Evolutionary conservation across 305 asterid species (phyloP).

Genomic region (Fraxinus greggii): DNA sequence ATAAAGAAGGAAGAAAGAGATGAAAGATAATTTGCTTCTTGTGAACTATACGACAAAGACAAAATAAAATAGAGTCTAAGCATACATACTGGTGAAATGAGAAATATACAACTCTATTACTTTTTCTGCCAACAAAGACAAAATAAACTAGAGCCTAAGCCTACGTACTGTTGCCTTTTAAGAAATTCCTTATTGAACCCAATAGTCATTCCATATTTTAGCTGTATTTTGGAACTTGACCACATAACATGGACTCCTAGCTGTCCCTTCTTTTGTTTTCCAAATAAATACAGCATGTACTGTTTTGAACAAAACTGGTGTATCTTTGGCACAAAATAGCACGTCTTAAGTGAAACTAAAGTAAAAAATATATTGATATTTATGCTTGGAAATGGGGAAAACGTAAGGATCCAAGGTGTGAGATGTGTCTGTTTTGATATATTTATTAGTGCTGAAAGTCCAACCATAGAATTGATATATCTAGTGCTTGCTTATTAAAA

Average conservation of each 20-base stretch:
- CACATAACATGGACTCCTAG: background rate
- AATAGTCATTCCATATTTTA: background rate
- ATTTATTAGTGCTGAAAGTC: background rate
- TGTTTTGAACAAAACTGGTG: background rate
- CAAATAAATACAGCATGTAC: background rate
- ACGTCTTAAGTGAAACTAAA: background rate
- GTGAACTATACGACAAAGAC: background rate
- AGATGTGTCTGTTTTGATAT: background rate
- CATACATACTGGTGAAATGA: background rate
- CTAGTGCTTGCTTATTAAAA: background rate
- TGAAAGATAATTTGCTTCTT: background rate
- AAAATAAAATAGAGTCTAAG: background rate
- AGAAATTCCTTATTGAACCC: background rate
- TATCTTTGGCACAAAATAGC: background rate
- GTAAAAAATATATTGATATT: background rate
- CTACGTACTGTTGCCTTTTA: background rate
- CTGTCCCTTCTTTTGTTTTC: background rate
- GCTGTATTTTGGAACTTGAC: background rate
- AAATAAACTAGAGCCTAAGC: background rate
- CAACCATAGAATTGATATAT: background rate
- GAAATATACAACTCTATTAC: background rate
- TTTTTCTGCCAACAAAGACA: background rate
- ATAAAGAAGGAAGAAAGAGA: background rate
- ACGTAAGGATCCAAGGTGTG: background rate
- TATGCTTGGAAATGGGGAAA: background rate